These are phyloP conservation scores for Xylaria sp. DNA, from an alignment of 2,329 filamentous ascomycete genomes.

Conservation along the genomic window DNA sequence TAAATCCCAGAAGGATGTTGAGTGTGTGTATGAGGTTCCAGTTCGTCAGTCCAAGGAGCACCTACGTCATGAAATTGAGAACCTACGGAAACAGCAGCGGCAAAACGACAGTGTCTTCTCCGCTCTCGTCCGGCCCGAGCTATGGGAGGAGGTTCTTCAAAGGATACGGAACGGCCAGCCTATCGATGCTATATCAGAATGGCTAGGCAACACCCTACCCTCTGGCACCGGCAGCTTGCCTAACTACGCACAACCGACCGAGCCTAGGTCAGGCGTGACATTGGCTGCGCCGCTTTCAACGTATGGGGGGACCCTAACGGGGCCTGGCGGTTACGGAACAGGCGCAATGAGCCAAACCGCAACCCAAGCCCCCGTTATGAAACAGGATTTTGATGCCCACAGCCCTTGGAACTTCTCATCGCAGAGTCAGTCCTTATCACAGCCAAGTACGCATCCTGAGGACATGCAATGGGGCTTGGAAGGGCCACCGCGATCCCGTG, in stretches of 20 bases:
- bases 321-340: slow-evolving; percentile 40
- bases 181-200: slow-evolving; percentile 66
- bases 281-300: slow-evolving; percentile 46
- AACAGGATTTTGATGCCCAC: slow-evolving; percentile 54
- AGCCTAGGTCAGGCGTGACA: slow-evolving; percentile 42
- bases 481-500: slow-evolving; percentile 56
- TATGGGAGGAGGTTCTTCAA: slow-evolving; percentile 64
- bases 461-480: slow-evolving; percentile 59
- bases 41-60: slow-evolving; percentile 72
- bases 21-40: slow-evolving; percentile 70
- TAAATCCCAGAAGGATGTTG: slow-evolving; percentile 61
- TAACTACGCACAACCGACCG: slow-evolving; percentile 44
- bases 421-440: slow-evolving; percentile 58
- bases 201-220: slow-evolving; percentile 54
- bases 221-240: slow-evolving; percentile 48
- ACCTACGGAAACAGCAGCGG: slow-evolving; percentile 63
- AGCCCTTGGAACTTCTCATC: slow-evolving; percentile 62
- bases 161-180: slow-evolving; percentile 64
- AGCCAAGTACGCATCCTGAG: slow-evolving; percentile 58
- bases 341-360: slow-evolving; percentile 50
- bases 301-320: slow-evolving; percentile 36
- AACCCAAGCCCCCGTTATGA: slow-evolving; percentile 47
- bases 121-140: slow-evolving; percentile 61
- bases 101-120: slow-evolving; percentile 65
- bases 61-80: slow-evolving; percentile 68